A percentile compares a stretch with the other conserved stretches of the same genome.
Conservation (phyloP, 352 stramenopile genomes). For the Globisporangium sylvaticum region DNA sequence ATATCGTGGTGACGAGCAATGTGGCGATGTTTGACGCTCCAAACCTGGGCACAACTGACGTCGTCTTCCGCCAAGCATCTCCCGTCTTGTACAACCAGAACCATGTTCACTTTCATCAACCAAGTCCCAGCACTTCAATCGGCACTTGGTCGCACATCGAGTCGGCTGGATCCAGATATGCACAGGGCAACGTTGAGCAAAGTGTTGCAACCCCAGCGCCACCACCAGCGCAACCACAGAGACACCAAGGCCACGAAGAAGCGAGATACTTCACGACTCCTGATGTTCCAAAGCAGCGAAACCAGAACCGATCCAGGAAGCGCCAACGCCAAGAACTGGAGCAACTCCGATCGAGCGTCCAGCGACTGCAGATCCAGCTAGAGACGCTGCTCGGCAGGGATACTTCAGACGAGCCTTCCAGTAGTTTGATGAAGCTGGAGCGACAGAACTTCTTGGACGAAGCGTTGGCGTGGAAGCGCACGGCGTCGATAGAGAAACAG, state of each 20-base stretch:
- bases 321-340: slow-evolving; percentile 2
- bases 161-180: not conserved
- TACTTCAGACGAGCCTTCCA: slow-evolving; percentile 52
- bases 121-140: not conserved
- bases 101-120: not conserved
- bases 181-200: not conserved
- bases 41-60: not conserved
- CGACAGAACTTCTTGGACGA: slow-evolving; percentile 5
- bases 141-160: not conserved
- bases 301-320: slow-evolving; percentile 29
- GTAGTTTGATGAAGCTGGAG: not conserved
- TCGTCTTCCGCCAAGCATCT: not conserved
- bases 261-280: slow-evolving; percentile 19
- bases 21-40: not conserved
- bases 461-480: slow-evolving; percentile 5
- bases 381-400: slow-evolving; percentile 32
- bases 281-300: slow-evolving; percentile 38
- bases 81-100: not conserved
- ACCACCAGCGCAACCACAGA: not conserved
- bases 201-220: not conserved
- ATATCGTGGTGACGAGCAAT: not conserved
- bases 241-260: not conserved
- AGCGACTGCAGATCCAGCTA: not conserved
- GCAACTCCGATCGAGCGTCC: not conserved
- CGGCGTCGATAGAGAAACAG: not conserved